Evolutionary conservation across 352 stramenopile species (phyloP).

Genomic region (Globisporangium camurandrum): DNA sequence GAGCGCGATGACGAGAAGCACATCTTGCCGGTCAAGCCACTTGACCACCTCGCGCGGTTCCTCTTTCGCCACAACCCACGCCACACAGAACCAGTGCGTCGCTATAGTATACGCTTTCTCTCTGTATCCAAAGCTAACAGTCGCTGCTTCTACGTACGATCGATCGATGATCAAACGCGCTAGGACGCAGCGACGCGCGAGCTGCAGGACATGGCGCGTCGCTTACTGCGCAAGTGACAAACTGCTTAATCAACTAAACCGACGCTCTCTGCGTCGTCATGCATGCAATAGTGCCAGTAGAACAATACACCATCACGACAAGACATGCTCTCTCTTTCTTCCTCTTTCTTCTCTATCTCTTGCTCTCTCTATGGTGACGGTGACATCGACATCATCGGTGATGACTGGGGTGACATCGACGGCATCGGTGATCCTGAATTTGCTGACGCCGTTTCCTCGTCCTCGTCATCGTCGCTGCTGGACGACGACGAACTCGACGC

Average conservation of each 20-base stretch:
- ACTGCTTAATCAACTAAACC: neutral
- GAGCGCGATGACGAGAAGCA: slow-evolving; percentile 30
- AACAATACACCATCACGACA: neutral
- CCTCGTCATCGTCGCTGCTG: slow-evolving; percentile 22
- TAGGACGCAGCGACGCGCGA: slow-evolving; percentile 24
- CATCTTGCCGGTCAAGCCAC: slow-evolving; percentile 31
- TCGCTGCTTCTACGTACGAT: neutral
- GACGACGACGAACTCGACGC: slow-evolving; percentile 29
- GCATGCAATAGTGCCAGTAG: too few species aligned
- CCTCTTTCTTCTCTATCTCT: neutral
- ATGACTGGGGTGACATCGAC: slow-evolving; percentile 43
- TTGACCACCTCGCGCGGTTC: slow-evolving; percentile 63
- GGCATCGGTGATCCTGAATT: slow-evolving; percentile 52
- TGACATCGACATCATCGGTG: slow-evolving; percentile 49
- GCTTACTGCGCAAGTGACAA: slow-evolving; percentile 27
- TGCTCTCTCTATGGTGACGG: slow-evolving; percentile 29
- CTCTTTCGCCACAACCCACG: slow-evolving; percentile 61
- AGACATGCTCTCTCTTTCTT: neutral
- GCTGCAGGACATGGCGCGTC: slow-evolving; percentile 25
- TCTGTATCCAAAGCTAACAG: neutral
- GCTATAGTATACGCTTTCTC: neutral
- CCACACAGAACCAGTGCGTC: slow-evolving; percentile 36
- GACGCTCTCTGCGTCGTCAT: too few species aligned
- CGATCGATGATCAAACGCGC: neutral
- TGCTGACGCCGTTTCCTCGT: slow-evolving; percentile 44